These are phyloP conservation scores for Diutina scorzettiae DNA, from an alignment of 1,139 yeast species.

Conservation along the genomic window DNA sequence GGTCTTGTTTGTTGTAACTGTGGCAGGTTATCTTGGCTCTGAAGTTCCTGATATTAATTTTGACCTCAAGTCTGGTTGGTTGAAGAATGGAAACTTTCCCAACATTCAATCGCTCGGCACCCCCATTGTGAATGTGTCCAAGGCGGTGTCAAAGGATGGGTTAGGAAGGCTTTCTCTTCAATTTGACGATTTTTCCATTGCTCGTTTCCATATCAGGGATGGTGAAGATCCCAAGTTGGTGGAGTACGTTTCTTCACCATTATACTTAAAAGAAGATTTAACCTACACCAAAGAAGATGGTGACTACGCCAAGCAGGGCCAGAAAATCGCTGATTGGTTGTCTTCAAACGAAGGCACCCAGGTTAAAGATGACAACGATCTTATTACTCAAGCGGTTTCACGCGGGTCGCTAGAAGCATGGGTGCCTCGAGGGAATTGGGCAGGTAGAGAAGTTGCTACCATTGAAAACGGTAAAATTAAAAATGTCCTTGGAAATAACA, in stretches of 20 bases:
- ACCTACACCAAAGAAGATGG: neutral
- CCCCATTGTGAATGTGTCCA: slow-evolving; percentile 1
- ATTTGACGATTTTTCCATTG: slow-evolving; percentile 2
- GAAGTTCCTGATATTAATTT: neutral
- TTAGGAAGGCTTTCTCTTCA: neutral
- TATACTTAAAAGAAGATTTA: neutral
- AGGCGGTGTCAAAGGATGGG: neutral
- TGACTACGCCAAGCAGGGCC: neutral
- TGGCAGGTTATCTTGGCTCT: neutral
- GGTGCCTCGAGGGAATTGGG: slow-evolving; percentile 2
- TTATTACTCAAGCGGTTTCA: neutral
- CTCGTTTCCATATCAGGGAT: neutral
- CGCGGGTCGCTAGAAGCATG: neutral
- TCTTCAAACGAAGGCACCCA: neutral
- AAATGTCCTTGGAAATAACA: neutral
- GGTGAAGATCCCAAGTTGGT: neutral
- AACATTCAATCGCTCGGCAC: neutral
- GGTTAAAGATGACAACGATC: neutral
- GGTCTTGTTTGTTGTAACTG: neutral
- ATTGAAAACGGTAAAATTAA: neutral
- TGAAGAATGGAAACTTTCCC: neutral
- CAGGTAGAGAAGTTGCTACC: neutral
- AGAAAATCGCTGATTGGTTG: neutral
- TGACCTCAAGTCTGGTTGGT: neutral
- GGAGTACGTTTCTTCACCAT: neutral